phyloP scores from a whole-genome alignment of 2,329 filamentous ascomycete genomes.

The Neobulgaria alba region DNA sequence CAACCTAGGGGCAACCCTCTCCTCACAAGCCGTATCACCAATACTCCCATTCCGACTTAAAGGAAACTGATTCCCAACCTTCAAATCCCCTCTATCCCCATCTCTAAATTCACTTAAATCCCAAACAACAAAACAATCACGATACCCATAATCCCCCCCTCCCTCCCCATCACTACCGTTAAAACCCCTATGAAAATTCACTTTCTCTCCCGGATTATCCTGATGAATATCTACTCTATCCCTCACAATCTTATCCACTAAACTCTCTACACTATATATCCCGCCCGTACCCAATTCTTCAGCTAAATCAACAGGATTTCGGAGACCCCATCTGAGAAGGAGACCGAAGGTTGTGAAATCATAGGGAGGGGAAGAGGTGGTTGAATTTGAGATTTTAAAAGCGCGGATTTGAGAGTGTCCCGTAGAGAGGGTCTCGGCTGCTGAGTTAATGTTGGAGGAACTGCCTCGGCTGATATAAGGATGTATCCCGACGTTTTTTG shows the following conservation, averaged over 20 bases:
- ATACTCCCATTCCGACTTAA: not conserved
- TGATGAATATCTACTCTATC: slow-evolving; percentile 9
- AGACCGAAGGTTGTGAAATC: slow-evolving; percentile 7
- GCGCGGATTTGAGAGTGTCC: slow-evolving; percentile 7
- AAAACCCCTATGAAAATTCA: slow-evolving; percentile 12
- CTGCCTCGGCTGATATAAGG: slow-evolving; percentile 9
- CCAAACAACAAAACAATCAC: slow-evolving; percentile 8
- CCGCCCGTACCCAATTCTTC: slow-evolving; percentile 7
- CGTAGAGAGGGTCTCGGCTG: slow-evolving; percentile 1
- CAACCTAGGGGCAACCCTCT: slow-evolving; percentile 5
- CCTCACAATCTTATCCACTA: slow-evolving; percentile 6
- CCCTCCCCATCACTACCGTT: slow-evolving; percentile 1
- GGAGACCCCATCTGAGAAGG: slow-evolving; percentile 10
- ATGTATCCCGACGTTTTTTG: slow-evolving; percentile 4
- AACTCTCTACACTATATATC: slow-evolving; percentile 13
- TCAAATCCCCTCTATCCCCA: slow-evolving; percentile 2
- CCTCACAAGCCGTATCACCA: slow-evolving; percentile 5
- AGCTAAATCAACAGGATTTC: slow-evolving; percentile 8
- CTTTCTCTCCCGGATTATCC: slow-evolving; percentile 12
- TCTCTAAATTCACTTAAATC: slow-evolving; percentile 4
- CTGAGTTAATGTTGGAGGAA: slow-evolving; percentile 10
- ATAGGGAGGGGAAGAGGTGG: not conserved
- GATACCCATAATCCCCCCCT: slow-evolving; percentile 14
- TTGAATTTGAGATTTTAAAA: slow-evolving; percentile 6
- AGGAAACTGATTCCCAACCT: slow-evolving; percentile 5